phyloP scores from a whole-genome alignment of 176 grass and related monocot species.

The Paspalum notatum region DNA sequence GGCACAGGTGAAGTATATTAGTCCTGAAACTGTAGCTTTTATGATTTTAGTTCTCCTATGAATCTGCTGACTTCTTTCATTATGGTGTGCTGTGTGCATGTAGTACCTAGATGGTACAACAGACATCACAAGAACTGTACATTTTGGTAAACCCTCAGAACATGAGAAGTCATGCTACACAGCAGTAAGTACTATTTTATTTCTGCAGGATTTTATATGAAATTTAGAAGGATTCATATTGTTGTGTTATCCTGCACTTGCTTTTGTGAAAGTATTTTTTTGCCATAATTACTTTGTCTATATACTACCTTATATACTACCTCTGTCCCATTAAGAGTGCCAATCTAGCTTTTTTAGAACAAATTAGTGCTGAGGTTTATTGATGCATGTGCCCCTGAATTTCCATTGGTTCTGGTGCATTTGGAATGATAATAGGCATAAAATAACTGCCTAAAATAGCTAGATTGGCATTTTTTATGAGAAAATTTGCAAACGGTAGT shows the following conservation, averaged over 20 bases:
- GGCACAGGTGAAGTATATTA: conserved; percentile 72
- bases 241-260: not conserved
- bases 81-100: conserved; percentile 30
- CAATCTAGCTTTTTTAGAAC: too few relatives aligned
- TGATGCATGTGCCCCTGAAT: too few relatives aligned
- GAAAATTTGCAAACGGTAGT: too few relatives aligned
- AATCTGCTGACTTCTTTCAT: conserved; percentile 31
- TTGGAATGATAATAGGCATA: too few relatives aligned
- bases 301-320: not conserved
- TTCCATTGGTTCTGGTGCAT: too few relatives aligned
- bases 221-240: conserved; percentile 9
- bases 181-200: conserved; percentile 64
- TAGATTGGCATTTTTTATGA: too few relatives aligned
- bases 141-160: conserved; percentile 95
- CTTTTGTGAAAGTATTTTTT: not conserved
- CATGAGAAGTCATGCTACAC: conserved; percentile 97
- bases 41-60: conserved; percentile 21
- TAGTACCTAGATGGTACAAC: conserved; percentile 98
- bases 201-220: not conserved
- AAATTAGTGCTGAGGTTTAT: too few relatives aligned
- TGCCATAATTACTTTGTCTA: not conserved
- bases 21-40: conserved; percentile 29
- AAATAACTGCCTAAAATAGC: too few relatives aligned
- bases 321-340: too few relatives aligned
- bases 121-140: conserved; percentile 98